Evolutionary conservation across 2,329 filamentous ascomycete species (phyloP).

Genomic region (Cordyceps fumosorosea): DNA sequence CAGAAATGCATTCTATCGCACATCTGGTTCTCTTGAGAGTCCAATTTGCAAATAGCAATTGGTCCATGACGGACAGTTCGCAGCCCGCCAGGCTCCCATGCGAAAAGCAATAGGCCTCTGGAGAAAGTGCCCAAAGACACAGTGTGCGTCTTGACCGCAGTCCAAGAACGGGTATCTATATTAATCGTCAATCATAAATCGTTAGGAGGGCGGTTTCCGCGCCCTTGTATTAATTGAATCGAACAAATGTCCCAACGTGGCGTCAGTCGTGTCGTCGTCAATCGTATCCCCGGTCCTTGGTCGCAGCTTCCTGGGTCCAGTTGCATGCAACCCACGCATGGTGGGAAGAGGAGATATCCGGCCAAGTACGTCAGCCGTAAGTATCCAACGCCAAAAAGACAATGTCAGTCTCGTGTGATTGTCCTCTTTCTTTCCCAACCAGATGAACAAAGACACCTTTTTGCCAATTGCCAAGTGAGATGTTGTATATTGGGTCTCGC

Average conservation of each 20-base stretch:
- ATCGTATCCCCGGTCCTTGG: background rate
- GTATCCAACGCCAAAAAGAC: conserved; percentile 3
- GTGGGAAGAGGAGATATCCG: background rate
- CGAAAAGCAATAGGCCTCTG: background rate
- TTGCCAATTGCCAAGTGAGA: conserved; percentile 12
- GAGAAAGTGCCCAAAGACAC: background rate
- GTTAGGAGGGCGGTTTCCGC: background rate
- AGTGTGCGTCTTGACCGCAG: background rate
- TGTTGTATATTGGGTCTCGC: conserved; percentile 12
- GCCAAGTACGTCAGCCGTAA: background rate
- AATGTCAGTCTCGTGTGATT: background rate
- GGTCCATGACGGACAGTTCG: background rate
- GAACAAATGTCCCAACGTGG: background rate
- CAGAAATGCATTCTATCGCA: conserved; percentile 10
- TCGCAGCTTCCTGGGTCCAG: background rate
- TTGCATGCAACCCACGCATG: background rate
- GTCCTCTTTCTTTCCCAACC: background rate
- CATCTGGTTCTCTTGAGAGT: background rate
- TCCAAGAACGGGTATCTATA: background rate
- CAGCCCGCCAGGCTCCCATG: background rate
- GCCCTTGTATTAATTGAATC: background rate
- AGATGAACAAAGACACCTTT: conserved; percentile 3
- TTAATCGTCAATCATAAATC: background rate
- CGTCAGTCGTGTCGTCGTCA: background rate
- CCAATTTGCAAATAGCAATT: background rate